A percentile compares a stretch with the other conserved stretches of the same genome.
phyloP scores from a whole-genome alignment of 1,284 basidiomycete genomes.

The Tilletia horrida region DNA sequence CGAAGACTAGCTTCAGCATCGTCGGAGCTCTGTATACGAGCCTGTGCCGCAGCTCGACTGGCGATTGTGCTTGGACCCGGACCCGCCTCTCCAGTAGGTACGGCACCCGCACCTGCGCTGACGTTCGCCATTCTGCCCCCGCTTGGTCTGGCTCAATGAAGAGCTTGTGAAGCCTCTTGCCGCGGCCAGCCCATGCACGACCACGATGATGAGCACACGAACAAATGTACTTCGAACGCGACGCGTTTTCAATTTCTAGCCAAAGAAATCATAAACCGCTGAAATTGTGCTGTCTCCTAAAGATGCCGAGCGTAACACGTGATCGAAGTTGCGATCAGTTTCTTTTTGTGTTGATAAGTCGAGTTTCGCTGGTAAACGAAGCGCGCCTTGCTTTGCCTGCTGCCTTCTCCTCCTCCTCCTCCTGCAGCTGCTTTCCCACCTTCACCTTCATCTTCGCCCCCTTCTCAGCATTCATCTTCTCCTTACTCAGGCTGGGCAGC shows the following conservation, averaged over 20 bases:
- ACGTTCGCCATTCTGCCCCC: not conserved
- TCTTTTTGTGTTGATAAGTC: too few species aligned
- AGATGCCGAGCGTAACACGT: too few species aligned
- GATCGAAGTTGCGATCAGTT: too few species aligned
- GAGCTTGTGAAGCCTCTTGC: too few species aligned
- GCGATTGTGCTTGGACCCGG: not conserved
- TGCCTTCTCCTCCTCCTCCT: not conserved
- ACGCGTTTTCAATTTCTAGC: too few species aligned
- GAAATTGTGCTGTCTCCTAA: too few species aligned
- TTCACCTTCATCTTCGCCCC: conserved; percentile 15
- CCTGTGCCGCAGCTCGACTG: not conserved
- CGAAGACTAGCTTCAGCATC: conserved; percentile 37
- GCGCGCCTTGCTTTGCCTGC: too few species aligned
- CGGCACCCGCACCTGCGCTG: not conserved
- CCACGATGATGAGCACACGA: too few species aligned
- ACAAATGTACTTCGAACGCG: too few species aligned
- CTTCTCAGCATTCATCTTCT: not conserved
- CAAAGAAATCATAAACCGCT: too few species aligned
- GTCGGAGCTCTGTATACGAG: conserved; percentile 20
- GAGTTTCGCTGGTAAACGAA: too few species aligned
- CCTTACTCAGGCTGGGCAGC: not conserved
- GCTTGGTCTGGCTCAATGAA: not conserved
- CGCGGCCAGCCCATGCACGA: too few species aligned
- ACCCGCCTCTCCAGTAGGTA: not conserved
- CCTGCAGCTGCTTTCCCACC: not conserved